A percentile compares a stretch with the other conserved stretches of the same genome.
Conservation (phyloP, 768 basidiomycete genomes). For the Tricholoma furcatifolium region DNA sequence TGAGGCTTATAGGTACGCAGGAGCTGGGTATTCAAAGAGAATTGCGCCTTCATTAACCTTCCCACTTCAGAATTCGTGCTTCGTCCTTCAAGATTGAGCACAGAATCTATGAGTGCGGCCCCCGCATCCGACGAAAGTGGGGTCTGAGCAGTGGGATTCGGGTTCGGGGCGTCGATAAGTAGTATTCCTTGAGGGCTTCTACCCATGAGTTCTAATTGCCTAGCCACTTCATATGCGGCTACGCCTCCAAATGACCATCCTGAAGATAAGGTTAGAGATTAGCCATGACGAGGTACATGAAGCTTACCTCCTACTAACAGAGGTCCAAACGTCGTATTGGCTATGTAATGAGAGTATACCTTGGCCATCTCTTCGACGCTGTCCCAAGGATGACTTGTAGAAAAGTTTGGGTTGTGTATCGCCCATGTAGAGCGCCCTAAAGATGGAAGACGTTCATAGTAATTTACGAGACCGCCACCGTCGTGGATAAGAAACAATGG, state of each 20-base stretch:
- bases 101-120: slow-evolving; percentile 46
- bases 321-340: slow-evolving; percentile 30
- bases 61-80: slow-evolving; percentile 28
- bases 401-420: slow-evolving; percentile 55
- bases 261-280: slow-evolving; percentile 22
- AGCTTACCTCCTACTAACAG: slow-evolving; percentile 61
- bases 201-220: slow-evolving; percentile 45
- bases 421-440: slow-evolving; percentile 59
- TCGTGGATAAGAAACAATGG: slow-evolving; percentile 73
- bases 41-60: slow-evolving; percentile 44
- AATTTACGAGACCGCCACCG: slow-evolving; percentile 63
- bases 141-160: slow-evolving; percentile 49
- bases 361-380: slow-evolving; percentile 51
- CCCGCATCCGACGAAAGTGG: slow-evolving; percentile 37
- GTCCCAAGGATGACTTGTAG: slow-evolving; percentile 43
- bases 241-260: slow-evolving; percentile 84
- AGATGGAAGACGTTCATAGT: slow-evolving; percentile 45
- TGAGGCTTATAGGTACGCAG: slow-evolving; percentile 47
- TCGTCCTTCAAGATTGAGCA: slow-evolving; percentile 33
- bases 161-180: slow-evolving; percentile 66
- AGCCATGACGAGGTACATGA: background rate
- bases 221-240: slow-evolving; percentile 63
- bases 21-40: slow-evolving; percentile 44
- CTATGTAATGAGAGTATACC: slow-evolving; percentile 45
- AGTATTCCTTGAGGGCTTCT: slow-evolving; percentile 53